These are phyloP conservation scores for Hyphopichia wangnamkhiaoensis DNA, from an alignment of 1,139 yeast species.

Conservation along the genomic window DNA sequence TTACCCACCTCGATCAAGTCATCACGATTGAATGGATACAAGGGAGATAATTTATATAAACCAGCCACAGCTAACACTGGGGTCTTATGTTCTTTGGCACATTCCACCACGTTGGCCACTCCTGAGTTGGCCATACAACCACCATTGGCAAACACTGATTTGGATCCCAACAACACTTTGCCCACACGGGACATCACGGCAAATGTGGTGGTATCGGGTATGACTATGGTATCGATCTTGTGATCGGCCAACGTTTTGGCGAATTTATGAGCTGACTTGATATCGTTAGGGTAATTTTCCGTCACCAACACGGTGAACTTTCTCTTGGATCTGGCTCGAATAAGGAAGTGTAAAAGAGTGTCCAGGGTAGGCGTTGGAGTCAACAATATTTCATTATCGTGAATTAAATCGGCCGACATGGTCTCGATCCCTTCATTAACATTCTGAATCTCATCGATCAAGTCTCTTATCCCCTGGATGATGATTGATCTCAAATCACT, in stretches of 20 bases:
- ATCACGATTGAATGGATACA: constrained; percentile 90
- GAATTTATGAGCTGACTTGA: constrained; percentile 71
- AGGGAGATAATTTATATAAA: constrained; percentile 86
- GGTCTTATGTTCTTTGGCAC: constrained; percentile 92
- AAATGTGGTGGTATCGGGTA: constrained; percentile 90
- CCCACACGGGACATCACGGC: constrained; percentile 98
- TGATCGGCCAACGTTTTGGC: constrained; percentile 80
- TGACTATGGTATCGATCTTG: constrained; percentile 84
- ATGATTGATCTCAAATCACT: constrained; percentile 83
- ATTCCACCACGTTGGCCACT: constrained; percentile 89
- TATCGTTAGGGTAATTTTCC: constrained; percentile 89
- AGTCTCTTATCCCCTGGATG: constrained; percentile 91
- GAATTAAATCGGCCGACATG: constrained; percentile 90
- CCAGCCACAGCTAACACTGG: constrained; percentile 98
- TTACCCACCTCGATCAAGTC: constrained; percentile 92
- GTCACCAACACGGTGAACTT: constrained; percentile 90
- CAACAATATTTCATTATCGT: constrained; percentile 86
- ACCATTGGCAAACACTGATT: constrained; percentile 93
- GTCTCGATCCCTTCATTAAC: constrained; percentile 89
- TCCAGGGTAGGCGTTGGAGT: constrained; percentile 94
- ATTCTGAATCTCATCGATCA: constrained; percentile 87
- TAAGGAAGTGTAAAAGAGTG: constrained; percentile 82
- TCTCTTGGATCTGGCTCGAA: constrained; percentile 87
- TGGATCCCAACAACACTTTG: constrained; percentile 89
- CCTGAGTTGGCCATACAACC: constrained; percentile 91